Conservation (phyloP, 345 rosid species). For the Hirschfeldia incana region DNA sequence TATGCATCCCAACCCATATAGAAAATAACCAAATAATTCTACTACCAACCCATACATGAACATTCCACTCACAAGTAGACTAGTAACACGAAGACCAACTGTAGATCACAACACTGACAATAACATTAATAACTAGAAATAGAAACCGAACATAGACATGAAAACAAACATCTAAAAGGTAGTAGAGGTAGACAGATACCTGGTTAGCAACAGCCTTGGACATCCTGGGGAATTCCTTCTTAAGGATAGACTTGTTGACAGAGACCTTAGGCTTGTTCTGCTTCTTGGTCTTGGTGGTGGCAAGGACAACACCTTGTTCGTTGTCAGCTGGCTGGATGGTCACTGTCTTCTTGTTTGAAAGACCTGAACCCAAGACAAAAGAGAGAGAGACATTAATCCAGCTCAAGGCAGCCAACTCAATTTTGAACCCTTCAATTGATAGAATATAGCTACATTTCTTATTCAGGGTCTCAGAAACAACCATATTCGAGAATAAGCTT, state of each 20-base stretch:
- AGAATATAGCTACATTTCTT: background rate
- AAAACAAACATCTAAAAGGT: background rate
- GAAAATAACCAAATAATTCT: no score
- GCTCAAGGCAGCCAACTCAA: background rate
- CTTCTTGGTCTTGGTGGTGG: conserved; percentile 80
- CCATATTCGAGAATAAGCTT: background rate
- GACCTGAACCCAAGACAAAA: conserved; percentile 41
- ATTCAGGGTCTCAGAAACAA: background rate
- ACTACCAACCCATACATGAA: no score
- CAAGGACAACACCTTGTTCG: conserved; percentile 65
- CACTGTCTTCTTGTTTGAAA: conserved; percentile 86
- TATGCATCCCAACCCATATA: no score
- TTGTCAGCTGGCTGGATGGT: conserved; percentile 64
- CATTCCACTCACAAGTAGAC: background rate
- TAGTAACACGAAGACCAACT: background rate
- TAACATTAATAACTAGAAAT: background rate
- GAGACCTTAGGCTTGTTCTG: conserved; percentile 70
- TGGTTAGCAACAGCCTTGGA: conserved; percentile 73
- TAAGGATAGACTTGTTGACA: conserved; percentile 65
- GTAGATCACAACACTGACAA: background rate
- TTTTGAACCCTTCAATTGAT: background rate
- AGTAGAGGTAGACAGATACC: conserved; percentile 27
- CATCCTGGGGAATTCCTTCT: conserved; percentile 76
- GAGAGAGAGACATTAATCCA: background rate
- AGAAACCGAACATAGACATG: background rate